A percentile compares a stretch with the other conserved stretches of the same genome.
These are phyloP conservation scores for Spathaspora passalidarum DNA, from an alignment of 805 yeast species.

Conservation along the genomic window DNA sequence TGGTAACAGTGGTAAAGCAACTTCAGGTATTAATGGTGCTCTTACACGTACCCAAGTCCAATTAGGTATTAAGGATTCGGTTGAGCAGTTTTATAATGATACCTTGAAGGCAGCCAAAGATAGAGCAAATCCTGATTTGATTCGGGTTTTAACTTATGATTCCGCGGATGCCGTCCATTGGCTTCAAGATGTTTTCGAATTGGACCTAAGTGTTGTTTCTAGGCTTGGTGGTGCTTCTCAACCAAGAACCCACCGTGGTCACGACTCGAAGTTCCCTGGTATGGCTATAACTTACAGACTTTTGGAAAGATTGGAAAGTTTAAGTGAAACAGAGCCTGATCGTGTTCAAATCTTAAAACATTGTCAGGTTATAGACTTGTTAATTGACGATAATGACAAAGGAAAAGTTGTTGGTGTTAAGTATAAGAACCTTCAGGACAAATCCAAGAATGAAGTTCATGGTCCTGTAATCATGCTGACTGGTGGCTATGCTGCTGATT, in stretches of 20 bases:
- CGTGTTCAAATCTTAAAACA: constrained; percentile 40
- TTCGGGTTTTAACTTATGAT: constrained; percentile 56
- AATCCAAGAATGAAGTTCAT: constrained; percentile 27
- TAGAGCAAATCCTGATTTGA: constrained; percentile 56
- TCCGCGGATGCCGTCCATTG: constrained; percentile 70
- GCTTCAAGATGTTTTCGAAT: constrained; percentile 60
- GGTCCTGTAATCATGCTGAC: constrained; percentile 65
- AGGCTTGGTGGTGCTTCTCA: constrained; percentile 80
- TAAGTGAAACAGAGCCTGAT: constrained; percentile 42
- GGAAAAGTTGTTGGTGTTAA: constrained; percentile 26
- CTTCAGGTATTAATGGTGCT: constrained; percentile 74
- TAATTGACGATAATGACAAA: constrained; percentile 26
- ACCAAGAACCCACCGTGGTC: constrained; percentile 80
- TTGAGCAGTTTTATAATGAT: constrained; percentile 59
- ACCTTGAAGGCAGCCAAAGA: constrained; percentile 65
- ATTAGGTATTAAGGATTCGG: constrained; percentile 51
- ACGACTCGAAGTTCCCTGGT: constrained; percentile 62
- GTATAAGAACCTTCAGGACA: constrained; percentile 31
- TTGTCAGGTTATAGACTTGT: constrained; percentile 42
- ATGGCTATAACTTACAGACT: constrained; percentile 60
- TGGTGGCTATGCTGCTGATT: constrained; percentile 69
- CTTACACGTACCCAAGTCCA: constrained; percentile 57
- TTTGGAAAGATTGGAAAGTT: constrained; percentile 47
- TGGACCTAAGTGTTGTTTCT: constrained; percentile 67
- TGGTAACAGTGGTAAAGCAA: constrained; percentile 66